phyloP scores from a whole-genome alignment of 148 eudicot genomes.

The Nepenthes mirabilis region DNA sequence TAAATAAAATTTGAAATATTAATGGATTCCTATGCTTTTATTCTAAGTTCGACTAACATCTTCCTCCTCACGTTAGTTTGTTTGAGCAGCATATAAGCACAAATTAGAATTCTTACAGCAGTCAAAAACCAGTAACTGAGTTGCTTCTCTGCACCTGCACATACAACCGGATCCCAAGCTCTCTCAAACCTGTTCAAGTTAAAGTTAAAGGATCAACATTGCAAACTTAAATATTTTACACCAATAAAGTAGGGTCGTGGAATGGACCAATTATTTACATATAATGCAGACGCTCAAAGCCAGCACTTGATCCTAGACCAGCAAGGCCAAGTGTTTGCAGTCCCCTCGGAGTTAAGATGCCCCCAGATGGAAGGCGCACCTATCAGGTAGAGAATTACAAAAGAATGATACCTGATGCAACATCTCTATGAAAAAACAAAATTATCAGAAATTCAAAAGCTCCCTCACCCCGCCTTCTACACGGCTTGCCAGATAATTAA shows the following conservation, averaged over 20 bases:
- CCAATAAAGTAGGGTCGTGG: background rate
- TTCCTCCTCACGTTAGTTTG: background rate
- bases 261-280: conserved; percentile 29
- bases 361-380: conserved; percentile 93
- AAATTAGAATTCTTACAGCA: conserved; percentile 41
- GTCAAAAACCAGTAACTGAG: conserved; percentile 76
- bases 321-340: conserved; percentile 77
- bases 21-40: too few relatives aligned
- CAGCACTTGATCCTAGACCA: conserved; percentile 79
- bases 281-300: conserved; percentile 93
- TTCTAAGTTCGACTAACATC: background rate
- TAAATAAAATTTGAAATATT: background rate
- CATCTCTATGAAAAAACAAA: background rate
- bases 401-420: background rate
- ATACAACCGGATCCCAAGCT: conserved; percentile 86
- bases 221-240: background rate
- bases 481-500: conserved; percentile 48
- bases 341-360: conserved; percentile 78
- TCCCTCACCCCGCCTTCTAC: conserved; percentile 79
- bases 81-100: background rate
- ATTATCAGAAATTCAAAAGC: background rate
- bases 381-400: conserved; percentile 12
- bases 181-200: conserved; percentile 57
- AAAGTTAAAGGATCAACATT: background rate
- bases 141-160: conserved; percentile 57